These are phyloP conservation scores for Viridothelium virens DNA, from an alignment of 495 filamentous ascomycete genomes.

Conservation along the genomic window DNA sequence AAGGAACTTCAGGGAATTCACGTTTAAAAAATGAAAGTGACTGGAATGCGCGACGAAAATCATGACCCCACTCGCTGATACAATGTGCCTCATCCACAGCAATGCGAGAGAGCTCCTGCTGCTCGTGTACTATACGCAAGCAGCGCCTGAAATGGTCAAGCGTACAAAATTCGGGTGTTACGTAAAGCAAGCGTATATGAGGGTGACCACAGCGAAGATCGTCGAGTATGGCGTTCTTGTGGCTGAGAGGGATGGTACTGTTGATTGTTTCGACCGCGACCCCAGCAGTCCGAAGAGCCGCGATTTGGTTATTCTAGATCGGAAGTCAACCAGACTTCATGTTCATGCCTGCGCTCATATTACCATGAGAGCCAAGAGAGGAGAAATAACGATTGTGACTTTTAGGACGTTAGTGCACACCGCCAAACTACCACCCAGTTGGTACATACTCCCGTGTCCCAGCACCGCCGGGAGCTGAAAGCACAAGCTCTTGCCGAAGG, in stretches of 20 bases:
- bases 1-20: conserved; percentile 71
- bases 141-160: conserved; percentile 69
- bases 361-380: conserved; percentile 86
- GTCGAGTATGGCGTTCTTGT: conserved; percentile 59
- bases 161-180: conserved; percentile 84
- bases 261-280: conserved; percentile 81
- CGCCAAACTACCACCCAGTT: background rate
- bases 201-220: conserved; percentile 87
- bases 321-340: conserved; percentile 13
- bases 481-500: conserved; percentile 90
- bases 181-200: conserved; percentile 73
- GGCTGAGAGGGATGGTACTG: conserved; percentile 58
- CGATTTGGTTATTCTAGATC: conserved; percentile 80
- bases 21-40: conserved; percentile 80
- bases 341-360: conserved; percentile 15
- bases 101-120: conserved; percentile 74
- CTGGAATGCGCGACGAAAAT: conserved; percentile 90
- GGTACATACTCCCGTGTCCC: conserved; percentile 64
- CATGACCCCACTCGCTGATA: conserved; percentile 97
- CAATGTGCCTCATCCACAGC: conserved; percentile 95
- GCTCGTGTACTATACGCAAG: conserved; percentile 64
- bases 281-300: conserved; percentile 62
- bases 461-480: conserved; percentile 89
- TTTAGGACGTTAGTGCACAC: background rate
- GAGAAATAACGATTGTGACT: conserved; percentile 90